Evolutionary conservation across 2,329 filamentous ascomycete genomes (phyloP), one percentile per base, ranked within the genome.

Genomic region (Colletotrichum sp.): DNA sequence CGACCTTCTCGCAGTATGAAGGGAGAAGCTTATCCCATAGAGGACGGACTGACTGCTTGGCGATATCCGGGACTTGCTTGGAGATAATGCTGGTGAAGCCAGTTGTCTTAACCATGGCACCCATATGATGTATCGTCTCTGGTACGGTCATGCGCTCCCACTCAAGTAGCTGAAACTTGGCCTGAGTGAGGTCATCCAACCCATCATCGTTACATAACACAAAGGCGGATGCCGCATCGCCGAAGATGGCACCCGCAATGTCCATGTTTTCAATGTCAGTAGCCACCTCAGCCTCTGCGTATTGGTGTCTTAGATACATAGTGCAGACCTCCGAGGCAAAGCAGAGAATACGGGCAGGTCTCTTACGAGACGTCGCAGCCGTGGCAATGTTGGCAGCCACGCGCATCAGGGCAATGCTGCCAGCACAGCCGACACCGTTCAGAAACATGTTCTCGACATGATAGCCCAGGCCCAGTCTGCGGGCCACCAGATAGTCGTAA

Each of bases 401-500:
- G 9, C 79, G 78, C 68, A 80, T 69, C 58, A 81, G 78, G 18
- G 83, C 80, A 6, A 86, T 78, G 2, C 84, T 85, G 18, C 84
- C 84, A 2, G 85, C 84, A 48, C 85, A 86, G 0, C 84, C 85
- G 0, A 85, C 82, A 15, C 84, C 84, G 22, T 83, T 79, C 2
- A 86, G 76, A 1, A 86, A 78, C 3, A 79, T 80, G 16, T 84
- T 77, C 27, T 86, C 81, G 6, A 83, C 83, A 12, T 78, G 77
- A n/a, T 75, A 55, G 13, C 55, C 70, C 10, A 86, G 76, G 0
- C 80, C 77, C 12, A 86, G 80, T 28, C 79, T 78, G 48, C 82
- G 78, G n/a, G 80, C 78, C 12, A 86, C 84, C 3, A 83, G 79
- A 12, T 84, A 77, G 32, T 86, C 85, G 64, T 82, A 84, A 6